Evolutionary conservation across 352 stramenopile genomes (phyloP).

Genomic region (Globisporangium paroecandrum): DNA sequence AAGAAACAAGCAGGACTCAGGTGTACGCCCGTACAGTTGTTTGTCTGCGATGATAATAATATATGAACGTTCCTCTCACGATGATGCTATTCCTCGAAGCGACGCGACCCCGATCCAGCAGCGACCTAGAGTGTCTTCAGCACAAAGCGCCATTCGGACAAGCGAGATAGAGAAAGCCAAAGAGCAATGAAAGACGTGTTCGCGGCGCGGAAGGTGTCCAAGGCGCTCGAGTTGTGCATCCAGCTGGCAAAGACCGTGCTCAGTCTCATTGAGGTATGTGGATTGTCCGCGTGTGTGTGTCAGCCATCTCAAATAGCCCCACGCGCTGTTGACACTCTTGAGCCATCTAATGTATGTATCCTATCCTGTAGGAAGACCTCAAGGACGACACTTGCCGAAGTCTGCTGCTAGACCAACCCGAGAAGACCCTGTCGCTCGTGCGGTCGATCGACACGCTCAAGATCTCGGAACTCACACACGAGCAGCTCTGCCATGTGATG

Average conservation of each 20-base stretch:
- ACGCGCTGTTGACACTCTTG: neutral
- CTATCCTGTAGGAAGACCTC: slow-evolving; percentile 19
- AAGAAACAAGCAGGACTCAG: neutral
- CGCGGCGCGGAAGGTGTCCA: slow-evolving; percentile 44
- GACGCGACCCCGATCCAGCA: neutral
- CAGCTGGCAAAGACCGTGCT: slow-evolving; percentile 35
- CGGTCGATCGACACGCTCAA: slow-evolving; percentile 23
- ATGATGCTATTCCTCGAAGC: neutral
- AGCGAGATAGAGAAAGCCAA: neutral
- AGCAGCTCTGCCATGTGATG: slow-evolving; percentile 44
- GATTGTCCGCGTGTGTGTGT: neutral
- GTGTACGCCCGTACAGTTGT: neutral
- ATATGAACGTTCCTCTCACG: neutral
- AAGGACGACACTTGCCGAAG: slow-evolving; percentile 46
- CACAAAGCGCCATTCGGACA: neutral
- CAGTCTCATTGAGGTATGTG: slow-evolving; percentile 23
- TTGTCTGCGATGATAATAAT: neutral
- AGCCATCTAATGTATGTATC: neutral
- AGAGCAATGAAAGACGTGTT: slow-evolving; percentile 53
- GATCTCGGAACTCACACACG: slow-evolving; percentile 35
- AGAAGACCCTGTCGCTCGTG: slow-evolving; percentile 32
- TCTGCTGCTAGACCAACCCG: slow-evolving; percentile 36
- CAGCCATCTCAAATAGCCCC: neutral
- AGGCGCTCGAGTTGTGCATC: slow-evolving; percentile 45
- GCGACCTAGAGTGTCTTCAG: neutral